These are phyloP conservation scores for Diaporthe sp. DNA, from an alignment of 2,329 filamentous ascomycete species.

Conservation along the genomic window DNA sequence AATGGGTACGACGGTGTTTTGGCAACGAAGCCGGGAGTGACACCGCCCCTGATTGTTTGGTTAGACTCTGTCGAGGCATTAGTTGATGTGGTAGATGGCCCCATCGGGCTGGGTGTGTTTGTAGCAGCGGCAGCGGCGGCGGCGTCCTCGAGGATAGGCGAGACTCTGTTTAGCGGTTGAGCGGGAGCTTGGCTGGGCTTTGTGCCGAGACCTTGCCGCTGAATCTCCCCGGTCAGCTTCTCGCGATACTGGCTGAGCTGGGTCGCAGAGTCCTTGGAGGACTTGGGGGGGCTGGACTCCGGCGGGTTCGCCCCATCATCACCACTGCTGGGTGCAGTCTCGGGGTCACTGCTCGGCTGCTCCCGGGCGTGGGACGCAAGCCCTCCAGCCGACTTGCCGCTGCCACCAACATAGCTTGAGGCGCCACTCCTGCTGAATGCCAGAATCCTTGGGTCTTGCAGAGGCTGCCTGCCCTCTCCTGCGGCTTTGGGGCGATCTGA, in stretches of 20 bases:
- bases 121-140: slow-evolving; percentile 44
- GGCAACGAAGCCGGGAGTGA: slow-evolving; percentile 66
- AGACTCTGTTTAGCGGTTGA: slow-evolving; percentile 57
- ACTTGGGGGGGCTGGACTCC: neutral
- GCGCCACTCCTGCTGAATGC: slow-evolving; percentile 29
- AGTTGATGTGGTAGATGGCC: slow-evolving; percentile 57
- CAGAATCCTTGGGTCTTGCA: slow-evolving; percentile 32
- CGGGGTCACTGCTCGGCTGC: neutral
- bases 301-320: neutral
- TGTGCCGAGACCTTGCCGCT: slow-evolving; percentile 54
- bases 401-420: neutral
- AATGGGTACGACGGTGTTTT: slow-evolving; percentile 88
- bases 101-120: slow-evolving; percentile 45
- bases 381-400: neutral
- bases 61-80: slow-evolving; percentile 74
- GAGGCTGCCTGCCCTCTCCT: slow-evolving; percentile 31
- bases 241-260: slow-evolving; percentile 69
- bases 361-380: neutral
- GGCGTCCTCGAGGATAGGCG: slow-evolving; percentile 74
- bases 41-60: slow-evolving; percentile 73
- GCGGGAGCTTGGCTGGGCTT: slow-evolving; percentile 45
- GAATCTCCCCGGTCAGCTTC: slow-evolving; percentile 63
- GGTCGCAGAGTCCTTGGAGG: slow-evolving; percentile 48
- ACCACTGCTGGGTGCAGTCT: slow-evolving; percentile 3
- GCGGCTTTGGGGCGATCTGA: slow-evolving; percentile 26